These are phyloP conservation scores for Paspalum vaginatum DNA, from an alignment of 176 grass and related monocot genomes.

Conservation along the genomic window DNA sequence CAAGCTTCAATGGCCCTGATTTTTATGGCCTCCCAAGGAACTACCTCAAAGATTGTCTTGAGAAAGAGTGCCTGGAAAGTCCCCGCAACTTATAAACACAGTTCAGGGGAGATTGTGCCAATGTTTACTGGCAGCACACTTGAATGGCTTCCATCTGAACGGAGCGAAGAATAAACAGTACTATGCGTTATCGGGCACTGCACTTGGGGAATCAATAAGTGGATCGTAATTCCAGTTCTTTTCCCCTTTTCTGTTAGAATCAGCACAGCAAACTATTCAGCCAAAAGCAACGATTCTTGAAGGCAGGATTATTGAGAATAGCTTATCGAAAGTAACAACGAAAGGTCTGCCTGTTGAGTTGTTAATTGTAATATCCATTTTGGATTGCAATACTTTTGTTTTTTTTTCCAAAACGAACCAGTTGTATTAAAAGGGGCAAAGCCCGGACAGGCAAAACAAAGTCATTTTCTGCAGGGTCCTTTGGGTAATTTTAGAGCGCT, in stretches of 20 bases:
- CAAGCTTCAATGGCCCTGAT: constrained; percentile 95
- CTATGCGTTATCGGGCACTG: neutral
- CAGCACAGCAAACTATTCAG: constrained; percentile 5
- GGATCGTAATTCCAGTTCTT: neutral
- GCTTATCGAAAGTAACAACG: neutral
- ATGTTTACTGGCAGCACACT: constrained; percentile 75
- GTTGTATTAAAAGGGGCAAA: too few relatives aligned
- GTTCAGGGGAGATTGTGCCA: constrained; percentile 74
- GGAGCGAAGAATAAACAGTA: constrained; percentile 35
- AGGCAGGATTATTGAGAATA: too few relatives aligned
- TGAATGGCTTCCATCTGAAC: constrained; percentile 64
- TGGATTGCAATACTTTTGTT: neutral
- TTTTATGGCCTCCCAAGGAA: constrained; percentile 96
- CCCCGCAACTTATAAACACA: constrained; percentile 57
- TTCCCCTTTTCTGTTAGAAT: neutral
- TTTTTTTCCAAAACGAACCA: too few relatives aligned
- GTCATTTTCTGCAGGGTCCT: too few relatives aligned
- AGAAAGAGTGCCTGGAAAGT: constrained; percentile 82
- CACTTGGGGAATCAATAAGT: constrained; percentile 16
- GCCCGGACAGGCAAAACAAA: too few relatives aligned
- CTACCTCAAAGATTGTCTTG: constrained; percentile 61
- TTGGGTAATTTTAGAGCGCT: too few relatives aligned
- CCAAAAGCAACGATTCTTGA: neutral
- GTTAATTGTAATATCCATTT: neutral
- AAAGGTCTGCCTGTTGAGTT: neutral